Base-by-base conservation (phyloP, 1,284 basidiomycete genomes). In the Athelia sp. region DNA sequence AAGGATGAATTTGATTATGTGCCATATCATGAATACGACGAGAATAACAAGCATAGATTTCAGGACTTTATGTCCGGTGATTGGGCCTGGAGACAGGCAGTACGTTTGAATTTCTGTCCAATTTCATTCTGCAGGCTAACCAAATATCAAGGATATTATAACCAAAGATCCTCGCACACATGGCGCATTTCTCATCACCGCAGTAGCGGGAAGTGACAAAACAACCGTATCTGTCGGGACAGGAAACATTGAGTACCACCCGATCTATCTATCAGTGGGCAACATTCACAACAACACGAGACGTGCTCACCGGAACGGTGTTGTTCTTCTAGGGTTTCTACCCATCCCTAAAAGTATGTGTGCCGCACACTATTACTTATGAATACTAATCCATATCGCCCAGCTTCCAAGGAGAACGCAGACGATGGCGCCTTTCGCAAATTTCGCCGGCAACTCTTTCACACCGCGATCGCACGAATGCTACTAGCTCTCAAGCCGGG, bases 151-250 rank as follows among this genome's bases (percentile, higher is more conserved):
- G 62, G 54, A 66, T 50, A 54, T 43, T 2, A 58, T 68, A 26
- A 47, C 56, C 0, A 31, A 55, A 38, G 60, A 67, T 40, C 31
- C 36, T 6, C n/a, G 34, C 1, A 62, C 50, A 2, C 53, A 63
- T 44, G 67, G 68, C 3, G 48, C 60, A 0, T 62, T 61, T 38
- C 65, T 68, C 43, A 54, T 62, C 18, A 63, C 65, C 0, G 49
- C 68, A 11, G 64, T 72, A 13, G 52, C 68, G 0, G 64, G 67
- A 0, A 66, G 65, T 36, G 61, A 71, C 53, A 71, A 71, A 50
- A 71, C 62, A 0, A 68, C 66, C 0, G 61, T 70, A 0, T 71
- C 67, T 1, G 64, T 70, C 15, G 63, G 52, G 3, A 71, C 67
- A 1, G 63, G 70, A 1, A 58, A 71, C 6, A 62, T 58, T 17